Conservation (phyloP, 192 early-diverging fungal species). For the Gryganskiella cystojenkinii region DNA sequence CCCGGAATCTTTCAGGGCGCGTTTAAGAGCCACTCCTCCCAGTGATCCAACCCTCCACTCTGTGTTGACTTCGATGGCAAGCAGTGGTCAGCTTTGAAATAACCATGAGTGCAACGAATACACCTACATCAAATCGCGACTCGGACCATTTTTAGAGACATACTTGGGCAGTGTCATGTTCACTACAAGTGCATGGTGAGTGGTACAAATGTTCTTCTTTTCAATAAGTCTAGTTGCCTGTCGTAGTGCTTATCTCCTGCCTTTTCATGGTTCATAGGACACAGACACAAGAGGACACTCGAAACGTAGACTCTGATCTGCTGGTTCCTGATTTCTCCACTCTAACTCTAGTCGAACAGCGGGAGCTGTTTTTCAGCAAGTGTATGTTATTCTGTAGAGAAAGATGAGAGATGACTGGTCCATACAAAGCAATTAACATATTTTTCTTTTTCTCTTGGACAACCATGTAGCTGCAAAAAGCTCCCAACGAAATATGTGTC, state of each 20-base stretch:
- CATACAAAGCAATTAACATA: no score
- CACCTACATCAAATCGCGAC: conserved; percentile 5
- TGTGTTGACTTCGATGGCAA: conserved; percentile 8
- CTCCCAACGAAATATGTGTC: no score
- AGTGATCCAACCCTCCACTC: conserved; percentile 2
- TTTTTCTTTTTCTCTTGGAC: no score
- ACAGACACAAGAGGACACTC: conserved; percentile 17
- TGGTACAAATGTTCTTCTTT: no score
- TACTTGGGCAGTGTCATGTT: conserved; percentile 7
- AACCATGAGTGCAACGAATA: conserved; percentile 1
- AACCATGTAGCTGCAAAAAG: no score
- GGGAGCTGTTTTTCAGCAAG: no score
- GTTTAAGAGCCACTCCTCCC: neutral
- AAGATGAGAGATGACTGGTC: no score
- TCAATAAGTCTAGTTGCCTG: no score
- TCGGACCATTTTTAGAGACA: conserved; percentile 10
- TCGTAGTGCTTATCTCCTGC: no score
- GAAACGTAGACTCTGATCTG: conserved; percentile 8
- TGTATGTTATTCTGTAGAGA: no score
- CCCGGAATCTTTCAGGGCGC: neutral
- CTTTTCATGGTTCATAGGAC: conserved; percentile 2
- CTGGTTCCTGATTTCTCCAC: conserved; percentile 19
- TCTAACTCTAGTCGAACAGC: conserved; percentile 3
- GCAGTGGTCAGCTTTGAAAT: conserved; percentile 6
- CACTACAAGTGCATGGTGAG: conserved; percentile 9